Percentiles rank a stretch among this genome's conserved stretches.
Conservation (phyloP, 2,329 filamentous ascomycete genomes). For the Aspergillus latus region DNA sequence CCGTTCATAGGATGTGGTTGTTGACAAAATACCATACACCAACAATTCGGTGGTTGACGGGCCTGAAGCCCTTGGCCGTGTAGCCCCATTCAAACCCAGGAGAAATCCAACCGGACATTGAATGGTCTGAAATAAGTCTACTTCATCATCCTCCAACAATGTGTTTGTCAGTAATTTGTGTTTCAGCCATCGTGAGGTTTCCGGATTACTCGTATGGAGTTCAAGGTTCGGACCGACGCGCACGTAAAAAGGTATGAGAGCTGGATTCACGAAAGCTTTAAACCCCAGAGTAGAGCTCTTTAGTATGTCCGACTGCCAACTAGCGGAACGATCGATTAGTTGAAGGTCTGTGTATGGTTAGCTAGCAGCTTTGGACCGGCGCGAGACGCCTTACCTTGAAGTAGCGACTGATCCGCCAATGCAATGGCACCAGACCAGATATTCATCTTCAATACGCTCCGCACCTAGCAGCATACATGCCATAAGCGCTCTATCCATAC, state of each 20-base stretch:
- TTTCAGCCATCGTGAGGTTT: slow-evolving; percentile 41
- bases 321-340: slow-evolving; percentile 35
- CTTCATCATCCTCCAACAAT: slow-evolving; percentile 37
- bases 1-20: slow-evolving; percentile 26
- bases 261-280: slow-evolving; percentile 40
- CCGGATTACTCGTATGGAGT: slow-evolving; percentile 34
- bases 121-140: slow-evolving; percentile 28
- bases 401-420: slow-evolving; percentile 26
- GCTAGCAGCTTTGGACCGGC: slow-evolving; percentile 6
- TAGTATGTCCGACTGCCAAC: slow-evolving; percentile 34
- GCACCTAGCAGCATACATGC: slow-evolving; percentile 16
- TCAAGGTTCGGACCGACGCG: slow-evolving; percentile 42
- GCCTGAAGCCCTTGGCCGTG: slow-evolving; percentile 19
- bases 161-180: slow-evolving; percentile 36
- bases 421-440: slow-evolving; percentile 40
- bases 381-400: slow-evolving; percentile 30
- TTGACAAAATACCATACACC: slow-evolving; percentile 41
- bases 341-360: slow-evolving; percentile 31
- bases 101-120: slow-evolving; percentile 44
- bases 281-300: slow-evolving; percentile 36
- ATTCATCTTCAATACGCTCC: slow-evolving; percentile 32
- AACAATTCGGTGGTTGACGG: slow-evolving; percentile 37
- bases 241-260: slow-evolving; percentile 43
- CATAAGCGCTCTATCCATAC: slow-evolving; percentile 1
- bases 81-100: slow-evolving; percentile 29